phyloP scores from a whole-genome alignment of 805 yeast genomes.

The Ogataea glucozyma region DNA sequence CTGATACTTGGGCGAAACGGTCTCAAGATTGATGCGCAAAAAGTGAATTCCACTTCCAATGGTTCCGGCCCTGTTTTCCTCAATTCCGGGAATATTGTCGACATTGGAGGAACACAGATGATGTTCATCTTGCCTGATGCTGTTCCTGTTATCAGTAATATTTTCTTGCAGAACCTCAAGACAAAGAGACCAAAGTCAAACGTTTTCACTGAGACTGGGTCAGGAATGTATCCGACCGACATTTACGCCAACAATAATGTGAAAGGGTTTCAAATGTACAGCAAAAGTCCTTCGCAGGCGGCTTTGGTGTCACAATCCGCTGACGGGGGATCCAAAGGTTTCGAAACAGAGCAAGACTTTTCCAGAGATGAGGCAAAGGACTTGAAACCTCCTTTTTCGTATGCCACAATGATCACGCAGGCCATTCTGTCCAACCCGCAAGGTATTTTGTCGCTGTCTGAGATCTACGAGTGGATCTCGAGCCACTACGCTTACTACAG shows the following conservation, averaged over 20 bases:
- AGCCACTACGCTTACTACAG: slow-evolving; percentile 88
- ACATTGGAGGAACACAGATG: slow-evolving; percentile 98
- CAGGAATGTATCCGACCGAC: slow-evolving; percentile 18
- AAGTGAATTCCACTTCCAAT: slow-evolving; percentile 40
- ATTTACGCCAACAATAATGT: slow-evolving; percentile 29
- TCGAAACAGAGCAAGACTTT: slow-evolving; percentile 50
- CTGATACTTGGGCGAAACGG: slow-evolving; percentile 88
- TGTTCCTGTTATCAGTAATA: slow-evolving; percentile 63
- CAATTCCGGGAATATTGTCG: slow-evolving; percentile 86
- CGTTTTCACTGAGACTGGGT: slow-evolving; percentile 14
- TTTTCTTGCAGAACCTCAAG: slow-evolving; percentile 42
- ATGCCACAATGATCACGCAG: slow-evolving; percentile 98
- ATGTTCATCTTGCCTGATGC: slow-evolving; percentile 96
- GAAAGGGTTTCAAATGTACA: slow-evolving; percentile 58
- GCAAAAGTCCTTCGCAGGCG: slow-evolving; percentile 33
- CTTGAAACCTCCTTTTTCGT: slow-evolving; percentile 94
- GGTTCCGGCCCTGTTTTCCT: slow-evolving; percentile 51
- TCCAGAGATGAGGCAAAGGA: slow-evolving; percentile 90
- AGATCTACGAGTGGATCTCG: slow-evolving; percentile 90
- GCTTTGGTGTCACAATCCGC: slow-evolving; percentile 12
- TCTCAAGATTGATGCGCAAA: slow-evolving; percentile 79
- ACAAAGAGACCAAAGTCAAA: slow-evolving; percentile 27
- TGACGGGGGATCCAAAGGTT: slow-evolving; percentile 15
- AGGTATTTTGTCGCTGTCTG: slow-evolving; percentile 85
- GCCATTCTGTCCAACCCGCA: slow-evolving; percentile 88